Evolutionary conservation across 1,284 basidiomycete genomes (phyloP), one percentile per base, ranked within the genome.

Genomic region (Cryptococcus deneoformans): DNA sequence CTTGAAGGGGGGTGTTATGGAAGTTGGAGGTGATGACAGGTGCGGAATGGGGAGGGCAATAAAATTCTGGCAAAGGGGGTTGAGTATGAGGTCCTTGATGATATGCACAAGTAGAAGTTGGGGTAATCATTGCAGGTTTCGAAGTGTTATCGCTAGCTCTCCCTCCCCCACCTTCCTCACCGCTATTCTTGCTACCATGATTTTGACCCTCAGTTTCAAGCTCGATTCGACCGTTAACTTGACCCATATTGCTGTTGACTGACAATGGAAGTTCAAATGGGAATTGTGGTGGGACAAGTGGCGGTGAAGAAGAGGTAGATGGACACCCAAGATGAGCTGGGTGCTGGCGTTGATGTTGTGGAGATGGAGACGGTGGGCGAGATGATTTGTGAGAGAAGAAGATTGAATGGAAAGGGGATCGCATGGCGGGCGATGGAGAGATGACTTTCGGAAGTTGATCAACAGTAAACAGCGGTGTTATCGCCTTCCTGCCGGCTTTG

Each of bases 31-130:
- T 45, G 20, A 57, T 8, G 35, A 54, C 49, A 46, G 59, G 55
- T 24, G 59, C 59, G 12, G 59, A 60, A 24, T 60, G 58, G 7
- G 58, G 58, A 3, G 58, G 46, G 40, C 53, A 52, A 20, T 56
- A 50, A 37, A 59, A 52, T 7, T 54, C 50, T 3, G 53, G 57
- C 2, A 16, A 40, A n/a, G 43, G 44, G 44, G n/a, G 14, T 29
- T 20, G 37, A 29, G 24, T 36, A 10, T n/a, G 34, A 36, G 29
- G 4, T 5, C 11, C 29, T 10, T 10, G n/a, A 6, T 48, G 47
- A 6, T n/a, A 36, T n/a, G 47, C 8, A 4, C 11, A 4, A 5
- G 34, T 36, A n/a, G 35, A 36, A 20, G 20, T 20, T 20, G 20
- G 20, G 20, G 20, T 20, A 20, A 20, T 20, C 20, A 20, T 20